Base-by-base conservation (phyloP, 208 protist species). In the Leishmania amazonensis region DNA sequence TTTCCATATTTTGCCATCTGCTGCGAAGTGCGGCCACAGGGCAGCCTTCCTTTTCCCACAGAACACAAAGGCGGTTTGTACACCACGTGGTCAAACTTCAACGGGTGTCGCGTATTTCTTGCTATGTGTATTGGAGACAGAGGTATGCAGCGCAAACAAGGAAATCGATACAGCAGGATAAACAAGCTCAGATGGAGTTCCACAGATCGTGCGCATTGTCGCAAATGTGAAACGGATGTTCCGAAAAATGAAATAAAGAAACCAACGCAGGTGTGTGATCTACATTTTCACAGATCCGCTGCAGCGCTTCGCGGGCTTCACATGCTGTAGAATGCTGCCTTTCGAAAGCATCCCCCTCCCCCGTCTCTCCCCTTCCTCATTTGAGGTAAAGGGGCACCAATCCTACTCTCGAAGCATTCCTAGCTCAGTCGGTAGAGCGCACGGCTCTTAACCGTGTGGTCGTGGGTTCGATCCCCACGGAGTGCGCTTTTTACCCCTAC, bases 371-470 rank as follows among this genome's bases (percentile, higher is more conserved):
- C 9, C 45, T 11, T 49, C 13, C 45, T 0, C 8, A 11, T 47
- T 49, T 49, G 9, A 49, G 9, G 0, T 0, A 47, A 47, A 0
- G 0, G 9, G 1, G 11, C 9, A 11, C 0, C 0, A 9, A 11
- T 47, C 9, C 8, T 11, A 9, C 0, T 0, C 13, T 13, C 17
- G 17, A 6, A 31, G 93, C 93, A 89, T 90, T 89, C 91, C 94
- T 99, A 98, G 96, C 96, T 98, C 97, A 98, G 96, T 98, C 96
- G 97, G 96, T 99, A 99, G 97, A 99, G 96, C 96, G 96, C 96
- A 96, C 90, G 96, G 94, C 97, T 98, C 93, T 99, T 99, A 99
- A 99, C 95, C 97, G 94, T 97, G 97, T 98, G 96, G 98, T 99
- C 97, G 97, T 97, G 97, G 98, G 98, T 99, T 99, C 98, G 98